phyloP scores from a whole-genome alignment of 176 grass and related monocot species.

The Stipa capillata region DNA sequence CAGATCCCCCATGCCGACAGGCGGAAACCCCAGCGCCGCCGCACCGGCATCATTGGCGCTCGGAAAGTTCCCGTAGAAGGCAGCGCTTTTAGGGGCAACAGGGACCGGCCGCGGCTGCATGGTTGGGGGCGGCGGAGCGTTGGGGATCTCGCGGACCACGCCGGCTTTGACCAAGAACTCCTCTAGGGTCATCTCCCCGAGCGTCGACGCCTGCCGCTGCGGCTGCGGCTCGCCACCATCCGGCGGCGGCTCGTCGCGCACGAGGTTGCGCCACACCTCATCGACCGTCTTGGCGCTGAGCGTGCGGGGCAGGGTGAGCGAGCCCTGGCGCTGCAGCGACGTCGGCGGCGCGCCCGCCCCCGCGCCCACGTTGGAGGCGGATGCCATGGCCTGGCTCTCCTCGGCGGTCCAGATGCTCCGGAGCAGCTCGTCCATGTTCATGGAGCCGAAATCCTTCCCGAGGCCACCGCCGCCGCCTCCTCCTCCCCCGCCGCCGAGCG shows the following conservation, averaged over 20 bases:
- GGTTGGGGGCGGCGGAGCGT: neutral
- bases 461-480: neutral
- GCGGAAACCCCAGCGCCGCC: constrained; percentile 15
- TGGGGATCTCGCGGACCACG: constrained; percentile 50
- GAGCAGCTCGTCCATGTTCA: constrained; percentile 97
- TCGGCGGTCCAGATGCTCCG: constrained; percentile 95
- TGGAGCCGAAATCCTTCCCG: constrained; percentile 80
- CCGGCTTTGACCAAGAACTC: constrained; percentile 82
- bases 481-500: constrained; percentile 34
- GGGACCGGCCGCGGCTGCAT: constrained; percentile 29
- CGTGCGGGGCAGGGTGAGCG: constrained; percentile 67
- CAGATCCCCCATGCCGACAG: constrained; percentile 38
- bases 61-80: constrained; percentile 38
- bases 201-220: constrained; percentile 45
- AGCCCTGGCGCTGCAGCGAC: constrained; percentile 64
- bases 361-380: neutral
- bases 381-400: constrained; percentile 71
- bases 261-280: constrained; percentile 74
- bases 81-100: constrained; percentile 21
- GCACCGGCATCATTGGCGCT: constrained; percentile 23
- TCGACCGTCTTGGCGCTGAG: constrained; percentile 82
- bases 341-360: neutral
- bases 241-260: constrained; percentile 31
- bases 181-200: constrained; percentile 91
- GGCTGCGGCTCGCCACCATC: neutral